These are phyloP conservation scores for Hyaloscypha hepaticicola DNA, from an alignment of 495 filamentous ascomycete species.

Conservation along the genomic window DNA sequence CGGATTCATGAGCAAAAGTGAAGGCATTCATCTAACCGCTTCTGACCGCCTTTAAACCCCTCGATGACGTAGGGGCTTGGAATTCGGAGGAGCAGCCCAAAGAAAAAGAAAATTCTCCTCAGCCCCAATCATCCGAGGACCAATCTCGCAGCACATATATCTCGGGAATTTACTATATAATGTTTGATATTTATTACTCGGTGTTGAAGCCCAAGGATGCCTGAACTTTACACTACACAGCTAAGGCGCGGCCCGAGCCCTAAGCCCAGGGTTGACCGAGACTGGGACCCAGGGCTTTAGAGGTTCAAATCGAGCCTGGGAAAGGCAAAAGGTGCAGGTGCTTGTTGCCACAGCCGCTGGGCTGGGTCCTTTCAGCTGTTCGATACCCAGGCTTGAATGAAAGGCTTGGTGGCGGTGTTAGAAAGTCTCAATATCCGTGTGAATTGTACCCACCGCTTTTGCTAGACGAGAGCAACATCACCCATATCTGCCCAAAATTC, in stretches of 20 bases:
- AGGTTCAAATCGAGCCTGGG: background rate
- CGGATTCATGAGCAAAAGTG: background rate
- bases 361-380: background rate
- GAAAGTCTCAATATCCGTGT: background rate
- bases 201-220: slow-evolving; percentile 6
- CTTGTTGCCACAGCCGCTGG: background rate
- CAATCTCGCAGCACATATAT: slow-evolving; percentile 4
- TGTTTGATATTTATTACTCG: background rate
- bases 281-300: background rate
- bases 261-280: background rate
- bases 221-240: background rate
- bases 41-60: slow-evolving; percentile 21
- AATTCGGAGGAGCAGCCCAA: slow-evolving; percentile 5
- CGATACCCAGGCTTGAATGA: background rate
- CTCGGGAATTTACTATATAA: background rate
- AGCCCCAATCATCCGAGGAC: slow-evolving; percentile 7
- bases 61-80: slow-evolving; percentile 20
- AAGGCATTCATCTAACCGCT: slow-evolving; percentile 6
- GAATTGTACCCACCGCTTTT: background rate
- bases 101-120: slow-evolving; percentile 6
- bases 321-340: background rate
- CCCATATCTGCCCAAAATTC: background rate
- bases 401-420: background rate
- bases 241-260: slow-evolving; percentile 5
- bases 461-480: background rate